phyloP scores from a whole-genome alignment of 2,329 filamentous ascomycete species.

The Pestalotiopsis sp. region DNA sequence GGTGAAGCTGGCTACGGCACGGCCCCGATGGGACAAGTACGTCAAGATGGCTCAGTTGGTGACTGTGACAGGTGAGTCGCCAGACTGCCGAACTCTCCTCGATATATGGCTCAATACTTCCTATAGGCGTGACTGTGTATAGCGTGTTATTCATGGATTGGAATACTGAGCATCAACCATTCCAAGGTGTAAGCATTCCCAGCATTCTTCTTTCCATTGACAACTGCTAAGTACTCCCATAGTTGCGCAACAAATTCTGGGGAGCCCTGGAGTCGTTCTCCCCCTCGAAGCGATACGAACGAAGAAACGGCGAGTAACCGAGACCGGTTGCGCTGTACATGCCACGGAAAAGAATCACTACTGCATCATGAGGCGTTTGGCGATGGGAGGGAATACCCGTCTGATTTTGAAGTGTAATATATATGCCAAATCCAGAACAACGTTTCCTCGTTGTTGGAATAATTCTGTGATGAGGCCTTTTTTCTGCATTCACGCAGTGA shows the following conservation, averaged over 20 bases:
- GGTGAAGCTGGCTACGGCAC: constrained; percentile 41
- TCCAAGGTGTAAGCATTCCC: constrained; percentile 47
- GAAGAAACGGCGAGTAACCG: constrained; percentile 21
- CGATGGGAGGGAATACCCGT: constrained; percentile 17
- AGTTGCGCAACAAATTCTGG: constrained; percentile 45
- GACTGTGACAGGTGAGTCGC: constrained; percentile 56
- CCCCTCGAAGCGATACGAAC: constrained; percentile 28
- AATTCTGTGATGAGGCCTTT: background rate
- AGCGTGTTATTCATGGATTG: constrained; percentile 66
- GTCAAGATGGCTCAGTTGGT: constrained; percentile 67
- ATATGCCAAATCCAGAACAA: background rate
- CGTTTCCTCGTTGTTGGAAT: background rate
- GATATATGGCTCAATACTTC: constrained; percentile 55
- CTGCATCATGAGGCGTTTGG: constrained; percentile 35
- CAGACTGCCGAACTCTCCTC: constrained; percentile 31
- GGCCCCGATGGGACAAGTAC: constrained; percentile 32
- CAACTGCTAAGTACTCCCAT: background rate
- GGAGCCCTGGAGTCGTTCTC: constrained; percentile 32
- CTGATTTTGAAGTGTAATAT: constrained; percentile 17
- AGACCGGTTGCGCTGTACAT: background rate
- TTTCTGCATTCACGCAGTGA: background rate
- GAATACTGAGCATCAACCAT: constrained; percentile 48
- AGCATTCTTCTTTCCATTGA: background rate
- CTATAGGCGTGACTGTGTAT: constrained; percentile 55
- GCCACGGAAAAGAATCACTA: constrained; percentile 16